Evolutionary conservation across 805 yeast genomes (phyloP).

Genomic region (Yamadazyma nakazawae): DNA sequence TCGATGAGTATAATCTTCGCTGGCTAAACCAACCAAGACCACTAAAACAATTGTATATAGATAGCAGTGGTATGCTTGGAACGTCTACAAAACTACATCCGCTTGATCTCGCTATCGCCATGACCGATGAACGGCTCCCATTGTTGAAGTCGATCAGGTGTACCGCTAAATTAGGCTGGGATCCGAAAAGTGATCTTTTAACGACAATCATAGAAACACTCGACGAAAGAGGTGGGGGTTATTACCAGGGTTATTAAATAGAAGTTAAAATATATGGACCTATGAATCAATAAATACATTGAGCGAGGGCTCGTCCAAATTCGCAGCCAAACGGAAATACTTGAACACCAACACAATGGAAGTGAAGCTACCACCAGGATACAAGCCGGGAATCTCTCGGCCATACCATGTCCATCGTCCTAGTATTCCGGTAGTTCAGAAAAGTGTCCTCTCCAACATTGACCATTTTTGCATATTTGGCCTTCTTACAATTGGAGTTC

Average conservation of each 20-base stretch:
- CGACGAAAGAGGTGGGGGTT: constrained; percentile 75
- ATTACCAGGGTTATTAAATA: constrained; percentile 45
- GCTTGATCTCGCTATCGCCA: constrained; percentile 81
- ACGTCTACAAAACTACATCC: constrained; percentile 82
- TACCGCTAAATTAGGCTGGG: constrained; percentile 85
- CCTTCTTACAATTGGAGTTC: constrained; percentile 22
- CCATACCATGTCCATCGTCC: constrained; percentile 26
- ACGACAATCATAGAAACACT: constrained; percentile 58
- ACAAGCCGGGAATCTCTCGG: constrained; percentile 29
- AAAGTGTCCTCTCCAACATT: constrained; percentile 10
- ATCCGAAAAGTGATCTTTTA: constrained; percentile 44
- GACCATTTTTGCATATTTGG: constrained; percentile 21
- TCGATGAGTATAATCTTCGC: constrained; percentile 31
- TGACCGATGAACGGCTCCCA: constrained; percentile 76
- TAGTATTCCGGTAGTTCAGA: constrained; percentile 14
- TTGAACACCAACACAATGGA: not conserved
- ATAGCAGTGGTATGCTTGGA: constrained; percentile 84
- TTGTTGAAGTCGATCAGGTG: constrained; percentile 58
- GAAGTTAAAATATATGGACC: not conserved
- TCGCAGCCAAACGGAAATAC: too few species aligned
- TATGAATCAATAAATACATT: not conserved
- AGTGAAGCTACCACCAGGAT: constrained; percentile 22
- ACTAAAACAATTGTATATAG: constrained; percentile 61
- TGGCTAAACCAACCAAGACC: constrained; percentile 37
- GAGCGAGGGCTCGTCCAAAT: too few species aligned